A percentile compares a stretch with the other conserved stretches of the same genome.
Conservation (phyloP, 176 grass and related monocot genomes). For the Hyparrhenia diplandra region DNA sequence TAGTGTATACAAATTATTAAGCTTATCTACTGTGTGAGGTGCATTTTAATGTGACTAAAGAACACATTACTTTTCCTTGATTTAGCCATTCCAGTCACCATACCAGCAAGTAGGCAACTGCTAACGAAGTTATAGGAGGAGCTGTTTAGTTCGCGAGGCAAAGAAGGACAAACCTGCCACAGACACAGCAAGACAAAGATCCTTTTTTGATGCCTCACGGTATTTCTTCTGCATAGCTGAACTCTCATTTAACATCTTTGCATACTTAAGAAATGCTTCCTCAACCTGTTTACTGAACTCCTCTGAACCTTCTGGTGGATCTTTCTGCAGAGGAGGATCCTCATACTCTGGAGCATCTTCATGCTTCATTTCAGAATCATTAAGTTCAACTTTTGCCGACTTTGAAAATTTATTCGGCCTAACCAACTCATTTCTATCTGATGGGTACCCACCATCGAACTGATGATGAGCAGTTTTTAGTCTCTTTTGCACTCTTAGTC, state of each 20-base stretch:
- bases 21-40: conserved; percentile 4
- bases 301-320: conserved; percentile 74
- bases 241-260: conserved; percentile 65
- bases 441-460: conserved; percentile 31
- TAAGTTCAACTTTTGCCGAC: conserved; percentile 29
- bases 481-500: conserved; percentile 45
- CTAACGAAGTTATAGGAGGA: conserved; percentile 29
- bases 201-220: conserved; percentile 52
- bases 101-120: conserved; percentile 22
- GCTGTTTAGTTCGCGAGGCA: conserved; percentile 27
- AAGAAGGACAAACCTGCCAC: conserved; percentile 96
- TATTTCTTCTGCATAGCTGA: conserved; percentile 53
- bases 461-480: conserved; percentile 24
- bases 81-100: conserved; percentile 23
- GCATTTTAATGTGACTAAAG: background rate
- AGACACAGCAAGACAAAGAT: conserved; percentile 63
- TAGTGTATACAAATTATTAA: background rate
- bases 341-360: conserved; percentile 40
- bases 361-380: conserved; percentile 19
- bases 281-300: conserved; percentile 80
- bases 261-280: conserved; percentile 67
- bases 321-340: conserved; percentile 36
- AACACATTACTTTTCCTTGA: background rate
- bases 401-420: conserved; percentile 46
- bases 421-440: conserved; percentile 30